Evolutionary conservation across 225 moss, liverwort and hornwort species (phyloP), one percentile per base, ranked within the genome.

Genomic region (Anthoceros angustus): DNA sequence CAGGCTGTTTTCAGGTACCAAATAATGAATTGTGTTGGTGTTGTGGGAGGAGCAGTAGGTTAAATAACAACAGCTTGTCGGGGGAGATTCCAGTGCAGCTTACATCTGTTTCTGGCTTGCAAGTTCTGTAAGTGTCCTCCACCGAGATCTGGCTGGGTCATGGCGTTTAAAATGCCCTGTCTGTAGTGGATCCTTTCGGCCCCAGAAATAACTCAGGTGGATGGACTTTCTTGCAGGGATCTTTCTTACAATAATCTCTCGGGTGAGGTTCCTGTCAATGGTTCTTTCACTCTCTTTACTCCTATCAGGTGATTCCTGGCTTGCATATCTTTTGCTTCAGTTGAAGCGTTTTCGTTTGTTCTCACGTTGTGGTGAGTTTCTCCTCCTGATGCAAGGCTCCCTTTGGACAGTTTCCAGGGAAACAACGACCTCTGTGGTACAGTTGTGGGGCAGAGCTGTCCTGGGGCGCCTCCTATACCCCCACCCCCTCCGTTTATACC

Each of bases 251-350:
- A 98, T 76, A 84, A 84, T 55, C 74, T 98, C 46, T 74, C 78
- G 39, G 98, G 98, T 63, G 72, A 77, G 70, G 83, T 98, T 68
- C 98, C 98, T 42, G 83, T 82, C 4, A 92, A 89, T 74, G 98
- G 98, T 43, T 92, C 98, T 32, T 98, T 98, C 70, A 82, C 88
- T 62, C 74, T 80, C 62, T 89, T 92, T 70, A 98, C 98, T 67
- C 89, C 92, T 67, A 89, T 98, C 76, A 98, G 98, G 98, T 92
- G 73, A 15, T 32, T 32, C 25, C 48, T 39, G 39, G 9, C 63
- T 63, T 5, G 63, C 16, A 14, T 63, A n/a, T 63, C 38, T 3
- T 14, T 26, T 12, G 25, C 25, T 3, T 18, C 23, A 16, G 5
- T 23, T 15, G 5, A 42, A 42, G 9, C n/a, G 25, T 43, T 45